These are phyloP conservation scores for Neoascochyta sp. DNA, from an alignment of 2,329 filamentous ascomycete species.

Conservation along the genomic window DNA sequence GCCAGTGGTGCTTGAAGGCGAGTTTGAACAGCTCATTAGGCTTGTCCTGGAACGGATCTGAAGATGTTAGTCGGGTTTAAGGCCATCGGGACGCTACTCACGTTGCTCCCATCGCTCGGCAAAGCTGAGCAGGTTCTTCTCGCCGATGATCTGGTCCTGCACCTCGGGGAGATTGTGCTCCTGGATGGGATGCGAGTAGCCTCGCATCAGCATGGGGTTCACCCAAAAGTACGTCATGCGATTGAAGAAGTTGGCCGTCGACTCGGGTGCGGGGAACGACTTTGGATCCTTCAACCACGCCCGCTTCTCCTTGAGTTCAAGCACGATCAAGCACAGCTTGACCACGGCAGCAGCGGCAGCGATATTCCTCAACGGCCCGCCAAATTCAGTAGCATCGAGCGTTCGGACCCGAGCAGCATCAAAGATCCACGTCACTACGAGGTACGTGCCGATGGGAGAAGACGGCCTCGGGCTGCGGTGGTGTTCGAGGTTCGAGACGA, in stretches of 20 bases:
- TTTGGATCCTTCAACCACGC: slow-evolving; percentile 5
- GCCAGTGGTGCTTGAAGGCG: too few relatives aligned
- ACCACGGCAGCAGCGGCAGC: slow-evolving; percentile 5
- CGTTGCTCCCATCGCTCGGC: slow-evolving; percentile 12
- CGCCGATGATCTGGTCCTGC: slow-evolving; percentile 9
- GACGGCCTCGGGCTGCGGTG: slow-evolving; percentile 10
- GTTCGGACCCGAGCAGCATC: too few relatives aligned
- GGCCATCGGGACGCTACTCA: too few relatives aligned
- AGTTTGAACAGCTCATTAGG: too few relatives aligned
- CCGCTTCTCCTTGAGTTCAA: slow-evolving; percentile 13
- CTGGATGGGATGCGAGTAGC: slow-evolving; percentile 9
- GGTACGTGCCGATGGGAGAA: slow-evolving; percentile 8
- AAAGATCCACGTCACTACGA: too few relatives aligned
- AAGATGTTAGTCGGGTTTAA: too few relatives aligned
- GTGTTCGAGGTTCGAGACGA: slow-evolving; percentile 10
- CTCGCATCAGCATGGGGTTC: slow-evolving; percentile 10
- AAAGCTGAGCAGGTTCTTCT: slow-evolving; percentile 7
- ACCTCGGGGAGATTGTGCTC: slow-evolving; percentile 8
- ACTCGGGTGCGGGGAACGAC: slow-evolving; percentile 8
- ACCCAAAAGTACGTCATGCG: slow-evolving; percentile 14
- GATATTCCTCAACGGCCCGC: slow-evolving; percentile 6
- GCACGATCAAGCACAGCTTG: slow-evolving; percentile 6
- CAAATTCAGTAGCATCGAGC: too few relatives aligned
- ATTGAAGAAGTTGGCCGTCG: slow-evolving; percentile 12
- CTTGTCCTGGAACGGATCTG: too few relatives aligned